Evolutionary conservation across 2,329 filamentous ascomycete genomes (phyloP), one percentile per base, ranked within the genome.

Genomic region (Aspergillus piperis): DNA sequence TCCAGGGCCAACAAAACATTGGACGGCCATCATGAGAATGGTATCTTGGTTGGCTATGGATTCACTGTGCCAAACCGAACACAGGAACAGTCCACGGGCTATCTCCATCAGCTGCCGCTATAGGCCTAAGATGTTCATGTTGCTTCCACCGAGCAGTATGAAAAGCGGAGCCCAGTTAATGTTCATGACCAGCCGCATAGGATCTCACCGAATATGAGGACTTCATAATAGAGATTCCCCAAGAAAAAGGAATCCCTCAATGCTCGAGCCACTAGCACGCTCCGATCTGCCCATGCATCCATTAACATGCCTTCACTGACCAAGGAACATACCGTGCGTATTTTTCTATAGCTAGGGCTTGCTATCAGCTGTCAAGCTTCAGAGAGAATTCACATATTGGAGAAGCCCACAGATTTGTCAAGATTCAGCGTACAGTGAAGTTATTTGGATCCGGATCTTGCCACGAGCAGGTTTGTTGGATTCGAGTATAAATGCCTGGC

Each of bases 21-120:
- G 23, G 30, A 19, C 25, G 42, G 27, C 52, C 17, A 17, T 6
- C 15, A 27, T 15, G 38, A 27, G 23, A 36, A 41, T 15, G 30
- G 15, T 21, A 5, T 13, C 27, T 53, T 25, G 42, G 58, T 63
- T 58, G 56, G 58, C 50, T 19, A 61, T 60, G 51, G 19, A 51
- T 52, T 53, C 42, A 59, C 57, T 61, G 27, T 68, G 54, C 71
- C 72, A 74, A 76, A 68, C 77, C 76, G 69, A 77, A 77, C 73
- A 65, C 52, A 79, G 77, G 66, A 78, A 78, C 71, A 73, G 62
- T 79, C 77, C 78, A 77, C 78, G 58, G 39, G 25, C 21, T 32
- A 50, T 36, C 32, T 79, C 77, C 77, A 77, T 78, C 58, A 6
- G 25, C 21, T 25, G 47, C 39, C 19, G 48, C 42, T 27, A 47